Evolutionary conservation across 2,329 filamentous ascomycete genomes (phyloP).

Genomic region (Xylaria sp.): DNA sequence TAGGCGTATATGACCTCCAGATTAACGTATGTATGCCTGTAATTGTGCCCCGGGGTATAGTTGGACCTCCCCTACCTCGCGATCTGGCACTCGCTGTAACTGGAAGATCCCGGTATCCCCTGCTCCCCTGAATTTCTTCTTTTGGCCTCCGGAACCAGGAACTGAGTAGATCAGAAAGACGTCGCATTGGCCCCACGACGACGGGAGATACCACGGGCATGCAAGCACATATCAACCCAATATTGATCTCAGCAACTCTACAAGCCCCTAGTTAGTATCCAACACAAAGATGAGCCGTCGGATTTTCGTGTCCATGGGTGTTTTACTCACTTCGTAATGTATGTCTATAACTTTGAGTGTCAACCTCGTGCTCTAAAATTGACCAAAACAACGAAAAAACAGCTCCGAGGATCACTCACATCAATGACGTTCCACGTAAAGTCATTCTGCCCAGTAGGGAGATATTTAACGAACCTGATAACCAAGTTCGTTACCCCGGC

Average conservation of each 20-base stretch:
- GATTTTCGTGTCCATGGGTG: not conserved
- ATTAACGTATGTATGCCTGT: slow-evolving; percentile 20
- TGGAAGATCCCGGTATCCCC: slow-evolving; percentile 19
- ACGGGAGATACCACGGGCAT: slow-evolving; percentile 29
- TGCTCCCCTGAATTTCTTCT: not conserved
- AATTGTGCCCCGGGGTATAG: slow-evolving; percentile 22
- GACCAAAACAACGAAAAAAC: no score
- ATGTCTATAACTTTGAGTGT: not conserved
- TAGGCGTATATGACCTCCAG: not conserved
- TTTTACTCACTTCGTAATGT: slow-evolving; percentile 30
- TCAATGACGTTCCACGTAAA: slow-evolving; percentile 32
- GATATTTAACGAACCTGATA: slow-evolving; percentile 24
- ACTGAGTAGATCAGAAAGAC: slow-evolving; percentile 10
- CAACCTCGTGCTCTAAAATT: no score
- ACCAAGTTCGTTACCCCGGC: slow-evolving; percentile 27
- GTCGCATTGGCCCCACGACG: slow-evolving; percentile 24
- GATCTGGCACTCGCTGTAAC: not conserved
- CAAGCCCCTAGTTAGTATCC: not conserved
- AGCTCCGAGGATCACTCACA: no score
- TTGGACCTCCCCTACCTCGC: no score
- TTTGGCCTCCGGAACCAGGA: slow-evolving; percentile 16
- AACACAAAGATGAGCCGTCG: not conserved
- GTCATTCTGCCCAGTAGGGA: slow-evolving; percentile 8
- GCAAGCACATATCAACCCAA: slow-evolving; percentile 28
- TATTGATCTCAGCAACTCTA: slow-evolving; percentile 27